Percentiles rank a stretch among this genome's conserved stretches.
Conservation (phyloP, 768 basidiomycete genomes). For the Amanita inopinata region DNA sequence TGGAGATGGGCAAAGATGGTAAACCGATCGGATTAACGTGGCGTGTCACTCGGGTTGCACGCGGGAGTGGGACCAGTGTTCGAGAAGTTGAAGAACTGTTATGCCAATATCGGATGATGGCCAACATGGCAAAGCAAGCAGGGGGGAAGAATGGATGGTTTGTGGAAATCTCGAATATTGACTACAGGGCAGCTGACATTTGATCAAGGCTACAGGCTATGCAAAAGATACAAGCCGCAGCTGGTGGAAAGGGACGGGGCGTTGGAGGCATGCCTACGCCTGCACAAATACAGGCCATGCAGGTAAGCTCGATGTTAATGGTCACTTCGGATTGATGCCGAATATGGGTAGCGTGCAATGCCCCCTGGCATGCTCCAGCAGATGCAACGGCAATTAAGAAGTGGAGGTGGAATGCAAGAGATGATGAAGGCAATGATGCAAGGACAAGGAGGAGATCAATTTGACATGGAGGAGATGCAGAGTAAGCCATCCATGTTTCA, state of each 20-base stretch:
- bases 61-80: conserved; percentile 89
- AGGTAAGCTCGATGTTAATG: conserved; percentile 37
- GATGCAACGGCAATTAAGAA: conserved; percentile 73
- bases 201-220: conserved; percentile 65
- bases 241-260: conserved; percentile 79
- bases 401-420: conserved; percentile 88
- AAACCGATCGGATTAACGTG: conserved; percentile 83
- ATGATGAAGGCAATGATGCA: conserved; percentile 99
- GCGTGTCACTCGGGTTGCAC: conserved; percentile 84
- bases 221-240: conserved; percentile 88
- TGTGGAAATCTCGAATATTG: conserved; percentile 16
- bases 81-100: conserved; percentile 97
- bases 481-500: conserved; percentile 33
- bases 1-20: conserved; percentile 74
- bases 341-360: conserved; percentile 60
- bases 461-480: conserved; percentile 94
- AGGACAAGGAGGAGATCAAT: conserved; percentile 80
- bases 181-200: conserved; percentile 3
- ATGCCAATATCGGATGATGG: conserved; percentile 98
- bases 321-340: neutral
- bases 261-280: conserved; percentile 85
- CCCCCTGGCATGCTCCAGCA: conserved; percentile 94
- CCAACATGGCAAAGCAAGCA: conserved; percentile 96
- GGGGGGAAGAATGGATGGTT: conserved; percentile 96
- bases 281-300: conserved; percentile 90